Conservation (phyloP, 176 grass and related monocot species). For the Oropetium thomaeum region DNA sequence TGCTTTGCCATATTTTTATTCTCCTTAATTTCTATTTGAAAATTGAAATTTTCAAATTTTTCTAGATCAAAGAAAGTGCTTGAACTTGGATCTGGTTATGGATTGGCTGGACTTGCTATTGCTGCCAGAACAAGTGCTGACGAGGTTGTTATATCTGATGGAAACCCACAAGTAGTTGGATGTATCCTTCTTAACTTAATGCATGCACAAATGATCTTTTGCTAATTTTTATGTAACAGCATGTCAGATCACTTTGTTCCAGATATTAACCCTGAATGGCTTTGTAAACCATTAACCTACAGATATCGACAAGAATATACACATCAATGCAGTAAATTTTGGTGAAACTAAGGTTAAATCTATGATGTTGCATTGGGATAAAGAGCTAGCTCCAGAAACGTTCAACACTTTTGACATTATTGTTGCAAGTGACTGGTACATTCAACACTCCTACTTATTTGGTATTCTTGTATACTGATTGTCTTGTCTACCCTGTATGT, state of each 20-base stretch:
- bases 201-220: neutral
- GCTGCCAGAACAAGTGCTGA: conserved; percentile 70
- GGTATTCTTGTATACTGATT: conserved; percentile 1
- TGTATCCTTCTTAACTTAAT: conserved; percentile 78
- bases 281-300: conserved; percentile 65
- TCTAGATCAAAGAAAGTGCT: conserved; percentile 81
- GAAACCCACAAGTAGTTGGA: conserved; percentile 86
- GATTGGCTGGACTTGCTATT: conserved; percentile 78
- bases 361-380: conserved; percentile 77
- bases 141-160: conserved; percentile 87
- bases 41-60: conserved; percentile 15
- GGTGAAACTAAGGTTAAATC: conserved; percentile 66
- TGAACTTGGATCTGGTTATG: conserved; percentile 94
- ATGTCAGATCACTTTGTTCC: neutral
- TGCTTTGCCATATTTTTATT: conserved; percentile 21
- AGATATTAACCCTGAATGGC: neutral
- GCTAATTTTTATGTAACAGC: neutral
- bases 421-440: conserved; percentile 97
- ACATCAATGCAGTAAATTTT: conserved; percentile 60
- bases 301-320: conserved; percentile 85
- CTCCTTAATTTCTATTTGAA: conserved; percentile 18
- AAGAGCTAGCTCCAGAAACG: conserved; percentile 49
- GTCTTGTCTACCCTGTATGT: neutral
- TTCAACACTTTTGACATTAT: conserved; percentile 72
- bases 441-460: conserved; percentile 20